Base-by-base conservation (phyloP, 139 green algal species). In the Chlorella sorokiniana region DNA sequence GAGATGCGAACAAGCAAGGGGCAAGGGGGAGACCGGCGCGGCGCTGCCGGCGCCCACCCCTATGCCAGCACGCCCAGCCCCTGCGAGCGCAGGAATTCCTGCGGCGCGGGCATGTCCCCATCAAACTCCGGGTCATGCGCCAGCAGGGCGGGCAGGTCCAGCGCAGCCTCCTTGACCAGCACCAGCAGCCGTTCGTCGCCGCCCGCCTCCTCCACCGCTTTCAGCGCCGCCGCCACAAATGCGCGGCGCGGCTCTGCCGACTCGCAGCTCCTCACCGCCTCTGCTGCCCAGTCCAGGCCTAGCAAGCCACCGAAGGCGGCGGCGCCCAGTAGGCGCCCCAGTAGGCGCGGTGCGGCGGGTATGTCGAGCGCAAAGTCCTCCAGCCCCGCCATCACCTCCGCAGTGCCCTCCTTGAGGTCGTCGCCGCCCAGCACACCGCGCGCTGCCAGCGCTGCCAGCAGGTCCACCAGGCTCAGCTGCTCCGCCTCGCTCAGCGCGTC, bases 361-460 rank as follows among this genome's bases (percentile, higher is more conserved):
- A 96, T 86, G 79, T 97, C 93, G 76, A 97, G 82, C 25, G 85
- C 90, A 33, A 95, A 75, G 81, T 95, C 92, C 76, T 93, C 93
- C 70, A 97, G 82, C 69, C 83, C 54, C 31, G 78, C 83, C 44
- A 89, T 90, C 52, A 83, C 88, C 0, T 61, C 72, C 9, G 76
- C 54, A 22, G 95, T 81, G n/a, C 84, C 93, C 9, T 69, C 69
- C 37, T 90, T 48, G 14, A 95, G 54, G 44, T 94, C 88, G 27
- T 83, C 85, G 25, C 44, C 44, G 29, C 40, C 81, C 78, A 94
- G 51, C 4, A 86, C 82, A 0, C 80, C 87, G 41, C 90, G 82
- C n/a, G 71, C 68, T 27, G 87, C 76, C 52, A 96, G 79, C 54
- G 81, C 69, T n/a, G 92, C 77, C 63, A 98, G 76, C 69, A 97